Base-by-base conservation (phyloP, 495 filamentous ascomycete species). In the Aspergillus diversus region DNA sequence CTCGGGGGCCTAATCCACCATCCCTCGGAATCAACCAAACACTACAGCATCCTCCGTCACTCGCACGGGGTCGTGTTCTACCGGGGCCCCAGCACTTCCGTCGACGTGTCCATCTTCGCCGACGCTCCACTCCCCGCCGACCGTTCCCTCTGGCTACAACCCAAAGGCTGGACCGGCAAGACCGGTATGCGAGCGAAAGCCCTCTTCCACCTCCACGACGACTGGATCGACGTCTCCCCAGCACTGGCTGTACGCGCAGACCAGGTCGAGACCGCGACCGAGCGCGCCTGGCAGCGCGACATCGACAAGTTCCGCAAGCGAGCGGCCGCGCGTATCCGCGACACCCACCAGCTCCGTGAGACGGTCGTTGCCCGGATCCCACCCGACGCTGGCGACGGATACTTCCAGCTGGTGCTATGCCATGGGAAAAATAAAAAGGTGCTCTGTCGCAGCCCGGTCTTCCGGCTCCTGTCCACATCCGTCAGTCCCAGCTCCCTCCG, bases 161-260 rank as follows among this genome's bases (percentile, higher is more conserved):
- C 79, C 66, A 86, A 85, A 56, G 88, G 88, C 16, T 90, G 83
- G 80, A 83, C 83, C 0, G 88, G 88, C 7, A 88, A 89, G 63
- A 84, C 84, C 16, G 88, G 88, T 21, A 89, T 90, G 87, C 79
- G 81, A 31, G 73, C 86, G 34, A 89, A 88, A 67, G 80, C 86
- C 3, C 66, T 89, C 8, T 68, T 89, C 15, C 81, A 82, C 16
- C 72, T 81, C 0, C 83, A 81, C 43, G 74, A 80, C 16, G 76
- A 75, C 72, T 90, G 88, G 88, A 67, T 90, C 2, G 79, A 90
- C 59, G 87, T 90, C 5, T 89, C 88, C 0, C 88, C 88, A 0
- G 71, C 79, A 3, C 70, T 78, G 7, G 74, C 78, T n/a, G 69
- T 83, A 0, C 63, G 69, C 9, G 63, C 80, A 0, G 71, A 78